A percentile compares a stretch with the other conserved stretches of the same genome.
Conservation (phyloP, 1,284 basidiomycete species). For the Microbotryum scabiosae region DNA sequence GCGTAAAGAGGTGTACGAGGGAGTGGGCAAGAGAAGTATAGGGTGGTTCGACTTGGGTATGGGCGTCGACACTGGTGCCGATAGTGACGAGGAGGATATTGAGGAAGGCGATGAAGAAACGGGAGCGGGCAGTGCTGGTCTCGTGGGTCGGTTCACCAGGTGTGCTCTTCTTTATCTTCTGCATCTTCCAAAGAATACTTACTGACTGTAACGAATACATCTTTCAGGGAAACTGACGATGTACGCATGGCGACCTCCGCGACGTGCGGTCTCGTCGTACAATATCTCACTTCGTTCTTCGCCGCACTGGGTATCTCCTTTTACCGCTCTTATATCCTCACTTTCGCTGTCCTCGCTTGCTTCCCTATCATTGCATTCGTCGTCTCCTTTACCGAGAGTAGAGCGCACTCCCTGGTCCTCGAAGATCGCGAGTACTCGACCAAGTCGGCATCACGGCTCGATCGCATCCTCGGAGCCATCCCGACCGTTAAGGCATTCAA, state of each 20-base stretch:
- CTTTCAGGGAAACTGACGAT: slow-evolving; percentile 79
- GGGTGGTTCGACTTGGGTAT: slow-evolving; percentile 79
- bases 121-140: slow-evolving; percentile 71
- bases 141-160: slow-evolving; percentile 91
- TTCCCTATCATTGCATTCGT: slow-evolving; percentile 74
- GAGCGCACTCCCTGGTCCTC: slow-evolving; percentile 56
- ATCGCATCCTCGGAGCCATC: slow-evolving; percentile 69
- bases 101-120: slow-evolving; percentile 46
- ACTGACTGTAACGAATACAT: neutral
- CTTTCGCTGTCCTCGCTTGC: slow-evolving; percentile 82
- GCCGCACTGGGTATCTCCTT: slow-evolving; percentile 76
- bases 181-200: neutral
- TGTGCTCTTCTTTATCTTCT: slow-evolving; percentile 42
- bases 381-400: slow-evolving; percentile 62
- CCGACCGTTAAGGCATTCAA: slow-evolving; percentile 95
- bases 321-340: slow-evolving; percentile 66
- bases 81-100: slow-evolving; percentile 46
- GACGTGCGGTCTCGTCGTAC: slow-evolving; percentile 65
- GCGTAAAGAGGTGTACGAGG: slow-evolving; percentile 59
- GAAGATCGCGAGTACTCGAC: slow-evolving; percentile 61
- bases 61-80: slow-evolving; percentile 46
- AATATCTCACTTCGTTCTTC: slow-evolving; percentile 69
- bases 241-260: slow-evolving; percentile 75
- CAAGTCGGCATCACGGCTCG: slow-evolving; percentile 64
- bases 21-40: slow-evolving; percentile 65